These are phyloP conservation scores for Albophoma yamanashiensis DNA, from an alignment of 2,329 filamentous ascomycete genomes.

Conservation along the genomic window DNA sequence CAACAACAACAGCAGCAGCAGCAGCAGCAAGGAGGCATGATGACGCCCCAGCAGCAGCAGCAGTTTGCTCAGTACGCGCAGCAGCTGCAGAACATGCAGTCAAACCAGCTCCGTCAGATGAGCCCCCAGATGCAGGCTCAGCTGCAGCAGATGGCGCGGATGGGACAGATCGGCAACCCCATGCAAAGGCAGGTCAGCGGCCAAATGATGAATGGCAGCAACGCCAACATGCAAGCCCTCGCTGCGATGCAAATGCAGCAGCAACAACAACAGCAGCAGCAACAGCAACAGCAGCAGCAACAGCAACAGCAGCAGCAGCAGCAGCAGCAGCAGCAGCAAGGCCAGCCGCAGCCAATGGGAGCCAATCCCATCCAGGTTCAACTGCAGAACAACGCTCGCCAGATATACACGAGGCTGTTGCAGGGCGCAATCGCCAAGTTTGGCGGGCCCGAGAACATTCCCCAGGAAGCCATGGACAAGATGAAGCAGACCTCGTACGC, in stretches of 20 bases:
- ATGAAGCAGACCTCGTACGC: constrained; percentile 31
- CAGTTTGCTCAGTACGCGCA: constrained; percentile 32
- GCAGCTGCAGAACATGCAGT: constrained; percentile 3
- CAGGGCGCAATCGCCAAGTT: constrained; percentile 20
- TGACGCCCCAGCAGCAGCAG: constrained; percentile 28
- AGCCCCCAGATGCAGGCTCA: constrained; percentile 27
- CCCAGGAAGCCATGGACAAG: constrained; percentile 30
- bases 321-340: constrained; percentile 19
- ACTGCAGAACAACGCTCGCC: constrained; percentile 20
- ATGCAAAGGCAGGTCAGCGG: constrained; percentile 25
- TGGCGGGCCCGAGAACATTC: constrained; percentile 33
- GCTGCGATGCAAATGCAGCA: constrained; percentile 23
- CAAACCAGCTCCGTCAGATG: constrained; percentile 22
- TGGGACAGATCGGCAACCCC: constrained; percentile 25
- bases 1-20: constrained; percentile 4
- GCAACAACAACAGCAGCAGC: constrained; percentile 10
- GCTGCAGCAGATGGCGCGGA: constrained; percentile 25
- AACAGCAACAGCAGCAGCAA: constrained; percentile 21
- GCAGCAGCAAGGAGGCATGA: constrained; percentile 26
- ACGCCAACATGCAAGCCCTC: constrained; percentile 27
- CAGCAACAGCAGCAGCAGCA: constrained; percentile 19
- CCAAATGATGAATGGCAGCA: constrained; percentile 30
- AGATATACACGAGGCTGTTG: constrained; percentile 30
- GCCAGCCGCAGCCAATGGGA: constrained; percentile 20
- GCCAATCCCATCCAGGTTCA: constrained; percentile 18